Conservation (phyloP, 331 rosid genomes). For the Rhamnella rubrinervis region DNA sequence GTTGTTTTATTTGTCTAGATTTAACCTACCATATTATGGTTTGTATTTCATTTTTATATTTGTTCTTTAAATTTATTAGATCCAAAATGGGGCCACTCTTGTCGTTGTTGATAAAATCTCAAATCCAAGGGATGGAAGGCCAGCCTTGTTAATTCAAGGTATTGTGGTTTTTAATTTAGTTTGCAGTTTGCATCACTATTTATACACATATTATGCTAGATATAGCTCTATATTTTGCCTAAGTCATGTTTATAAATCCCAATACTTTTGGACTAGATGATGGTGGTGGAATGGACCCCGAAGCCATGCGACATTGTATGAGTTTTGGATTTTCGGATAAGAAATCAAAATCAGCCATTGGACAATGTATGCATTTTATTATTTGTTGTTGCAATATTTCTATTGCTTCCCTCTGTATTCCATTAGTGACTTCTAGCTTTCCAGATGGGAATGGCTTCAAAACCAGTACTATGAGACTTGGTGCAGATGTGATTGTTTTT, state of each 20-base stretch:
- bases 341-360: conserved; percentile 64
- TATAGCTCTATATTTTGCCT: not conserved
- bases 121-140: conserved; percentile 72
- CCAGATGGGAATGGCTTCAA: conserved; percentile 99
- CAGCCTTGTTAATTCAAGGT: conserved; percentile 89
- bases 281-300: conserved; percentile 89
- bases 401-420: conserved; percentile 22
- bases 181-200: conserved; percentile 15
- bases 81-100: conserved; percentile 80
- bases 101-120: conserved; percentile 63
- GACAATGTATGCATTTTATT: conserved; percentile 59
- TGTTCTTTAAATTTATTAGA: conserved; percentile 42
- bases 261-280: conserved; percentile 51
- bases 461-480: conserved; percentile 91
- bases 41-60: conserved; percentile 30
- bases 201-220: not conserved
- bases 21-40: conserved; percentile 3
- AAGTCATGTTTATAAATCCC: conserved; percentile 21
- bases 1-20: conserved; percentile 10
- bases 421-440: conserved; percentile 39
- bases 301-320: conserved; percentile 72
- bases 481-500: conserved; percentile 85
- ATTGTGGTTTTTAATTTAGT: conserved; percentile 15
- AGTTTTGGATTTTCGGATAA: conserved; percentile 88
- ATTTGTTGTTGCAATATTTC: conserved; percentile 22